These are phyloP conservation scores for Trichoderma asperelloides DNA, from an alignment of 495 filamentous ascomycete species.

Conservation along the genomic window DNA sequence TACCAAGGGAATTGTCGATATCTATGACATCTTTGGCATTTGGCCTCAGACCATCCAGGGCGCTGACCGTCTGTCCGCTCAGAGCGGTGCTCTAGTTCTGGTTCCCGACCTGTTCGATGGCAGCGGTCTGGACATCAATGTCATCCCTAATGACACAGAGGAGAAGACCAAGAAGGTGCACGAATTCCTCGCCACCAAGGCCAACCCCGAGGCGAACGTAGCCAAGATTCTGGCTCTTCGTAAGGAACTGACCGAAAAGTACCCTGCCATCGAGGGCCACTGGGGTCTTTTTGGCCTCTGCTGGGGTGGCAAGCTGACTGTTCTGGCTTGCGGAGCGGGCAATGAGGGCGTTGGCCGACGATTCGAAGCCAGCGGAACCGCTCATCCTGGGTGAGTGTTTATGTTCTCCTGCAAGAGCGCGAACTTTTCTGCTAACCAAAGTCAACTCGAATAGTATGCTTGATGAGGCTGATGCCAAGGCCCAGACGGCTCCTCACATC, in stretches of 20 bases:
- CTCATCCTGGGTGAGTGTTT: constrained; percentile 35
- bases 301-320: constrained; percentile 40
- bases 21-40: constrained; percentile 24
- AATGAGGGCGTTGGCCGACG: constrained; percentile 22
- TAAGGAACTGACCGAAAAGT: constrained; percentile 21
- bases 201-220: constrained; percentile 19
- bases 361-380: constrained; percentile 41
- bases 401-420: background rate
- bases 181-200: constrained; percentile 21
- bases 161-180: constrained; percentile 31
- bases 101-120: constrained; percentile 43
- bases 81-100: constrained; percentile 13
- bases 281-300: constrained; percentile 41
- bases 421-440: background rate
- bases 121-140: constrained; percentile 19
- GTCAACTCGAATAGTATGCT: constrained; percentile 22
- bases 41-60: constrained; percentile 23
- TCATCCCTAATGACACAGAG: constrained; percentile 31
- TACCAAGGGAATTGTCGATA: constrained; percentile 20
- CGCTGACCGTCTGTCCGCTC: constrained; percentile 16
- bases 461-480: constrained; percentile 34
- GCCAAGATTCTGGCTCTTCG: constrained; percentile 17
- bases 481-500: constrained; percentile 17
- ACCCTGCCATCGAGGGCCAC: constrained; percentile 23
- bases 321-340: constrained; percentile 26